Base-by-base conservation (phyloP, 2,329 filamentous ascomycete species). In the Colletotrichum simmondsii region DNA sequence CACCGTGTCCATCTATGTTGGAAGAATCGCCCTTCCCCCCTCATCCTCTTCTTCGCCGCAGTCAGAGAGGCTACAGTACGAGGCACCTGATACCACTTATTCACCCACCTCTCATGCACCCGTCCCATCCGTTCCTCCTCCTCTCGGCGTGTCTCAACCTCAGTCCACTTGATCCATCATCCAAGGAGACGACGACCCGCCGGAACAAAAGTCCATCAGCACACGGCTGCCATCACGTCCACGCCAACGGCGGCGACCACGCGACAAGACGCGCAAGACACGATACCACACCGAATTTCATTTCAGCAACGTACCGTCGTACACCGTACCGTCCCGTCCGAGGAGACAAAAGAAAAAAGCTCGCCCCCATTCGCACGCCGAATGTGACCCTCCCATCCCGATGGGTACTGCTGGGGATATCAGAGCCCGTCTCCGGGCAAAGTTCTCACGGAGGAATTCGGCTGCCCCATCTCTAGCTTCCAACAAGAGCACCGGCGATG, bases 391-490 rank as follows among this genome's bases (percentile, higher is more conserved):
- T n/a, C 42, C 19, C 42, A 49, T 49, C 19, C 19, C 46, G 35
- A 72, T 72, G 70, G 70, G 70, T 54, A 63, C 70, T 56, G 85
- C 84, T 72, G 76, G 78, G 49, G 85, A 87, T 75, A 78, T 88
- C 69, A 83, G 81, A 76, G 83, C 85, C 74, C 85, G 85, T 75
- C 82, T 88, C 77, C 83, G 84, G 78, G 85, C 85, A 76, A 86
- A 83, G 74, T 83, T 88, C 73, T 80, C 83, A 67, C 80, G 85
- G 72, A 82, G 85, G 75, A 81, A 84, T 70, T 87, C 85, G 67
- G 79, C 80, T 42, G 76, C 81, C 35, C 79, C 80, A 58, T 82
- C 84, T 52, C 75, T 83, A 71, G 76, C 79, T 37, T 82, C 84
- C 64, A 64, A 53, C 49, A 64, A 30, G 5, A 64, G 61, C 61